Conservation (phyloP, 106 monocot species). For the Alisma plantagoaquatica region DNA sequence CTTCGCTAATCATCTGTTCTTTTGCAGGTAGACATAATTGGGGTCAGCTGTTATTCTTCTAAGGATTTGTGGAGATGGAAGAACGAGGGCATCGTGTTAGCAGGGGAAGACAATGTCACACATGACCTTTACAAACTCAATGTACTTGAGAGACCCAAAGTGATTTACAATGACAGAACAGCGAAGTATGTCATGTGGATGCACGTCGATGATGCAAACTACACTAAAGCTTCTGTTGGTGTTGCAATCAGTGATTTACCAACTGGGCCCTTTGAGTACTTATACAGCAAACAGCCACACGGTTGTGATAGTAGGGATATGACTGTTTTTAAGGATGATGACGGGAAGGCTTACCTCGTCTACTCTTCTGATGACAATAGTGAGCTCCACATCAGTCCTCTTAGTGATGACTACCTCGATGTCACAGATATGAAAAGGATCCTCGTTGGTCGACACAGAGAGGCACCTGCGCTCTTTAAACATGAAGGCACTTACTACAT, state of each 20-base stretch:
- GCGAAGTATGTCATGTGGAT: conserved; percentile 78
- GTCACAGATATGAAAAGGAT: conserved; percentile 47
- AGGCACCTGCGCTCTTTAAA: conserved; percentile 90
- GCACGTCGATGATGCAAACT: conserved; percentile 85
- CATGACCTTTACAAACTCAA: conserved; percentile 81
- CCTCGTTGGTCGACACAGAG: conserved; percentile 64
- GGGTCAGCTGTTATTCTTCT: conserved; percentile 92
- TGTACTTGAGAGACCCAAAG: conserved; percentile 90
- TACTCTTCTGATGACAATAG: conserved; percentile 83
- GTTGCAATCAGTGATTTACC: conserved; percentile 40
- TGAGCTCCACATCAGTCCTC: conserved; percentile 69
- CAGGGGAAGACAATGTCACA: conserved; percentile 44
- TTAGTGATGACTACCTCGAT: conserved; percentile 73
- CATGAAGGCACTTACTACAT: conserved; percentile 74
- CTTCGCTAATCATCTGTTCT: too few species aligned
- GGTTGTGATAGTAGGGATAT: conserved; percentile 84
- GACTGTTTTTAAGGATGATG: conserved; percentile 92
- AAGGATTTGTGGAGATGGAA: conserved; percentile 84
- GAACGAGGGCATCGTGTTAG: conserved; percentile 74
- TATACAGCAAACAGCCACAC: conserved; percentile 76
- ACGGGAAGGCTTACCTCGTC: conserved; percentile 58
- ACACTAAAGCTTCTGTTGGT: conserved; percentile 88
- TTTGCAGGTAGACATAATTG: conserved; percentile 73
- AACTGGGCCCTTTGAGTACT: conserved; percentile 72
- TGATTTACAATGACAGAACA: conserved; percentile 59